Percentiles rank a stretch among this genome's conserved stretches.
Conservation (phyloP, 2,329 filamentous ascomycete genomes). For the Chaetomiaceae sp. region DNA sequence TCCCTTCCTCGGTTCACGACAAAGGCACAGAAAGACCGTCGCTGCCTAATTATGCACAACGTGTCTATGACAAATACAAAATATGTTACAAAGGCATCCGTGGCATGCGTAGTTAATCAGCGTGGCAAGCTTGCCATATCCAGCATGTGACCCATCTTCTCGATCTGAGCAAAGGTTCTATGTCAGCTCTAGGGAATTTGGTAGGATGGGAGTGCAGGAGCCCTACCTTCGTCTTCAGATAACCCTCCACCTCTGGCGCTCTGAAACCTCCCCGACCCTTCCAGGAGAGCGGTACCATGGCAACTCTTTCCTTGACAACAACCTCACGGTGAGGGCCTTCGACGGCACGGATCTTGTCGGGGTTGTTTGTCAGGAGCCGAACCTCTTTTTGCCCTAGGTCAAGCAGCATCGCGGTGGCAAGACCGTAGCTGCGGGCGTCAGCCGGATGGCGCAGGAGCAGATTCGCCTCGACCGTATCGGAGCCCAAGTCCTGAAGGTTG, state of each 20-base stretch:
- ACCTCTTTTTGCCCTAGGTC: slow-evolving; percentile 80
- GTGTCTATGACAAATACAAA: slow-evolving; percentile 14
- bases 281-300: slow-evolving; percentile 96
- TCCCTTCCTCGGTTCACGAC: too few species aligned
- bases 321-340: slow-evolving; percentile 89
- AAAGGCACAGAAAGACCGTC: too few species aligned
- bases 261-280: slow-evolving; percentile 77
- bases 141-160: slow-evolving; percentile 82
- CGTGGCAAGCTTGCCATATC: slow-evolving; percentile 44
- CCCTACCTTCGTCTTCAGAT: slow-evolving; percentile 87
- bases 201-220: neutral
- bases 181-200: slow-evolving; percentile 7
- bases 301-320: slow-evolving; percentile 80
- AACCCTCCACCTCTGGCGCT: slow-evolving; percentile 86
- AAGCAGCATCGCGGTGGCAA: slow-evolving; percentile 91
- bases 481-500: slow-evolving; percentile 92
- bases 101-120: neutral
- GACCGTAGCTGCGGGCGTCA: slow-evolving; percentile 87
- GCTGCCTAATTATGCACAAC: slow-evolving; percentile 3
- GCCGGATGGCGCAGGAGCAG: slow-evolving; percentile 85
- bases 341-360: slow-evolving; percentile 91
- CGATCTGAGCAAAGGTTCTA: slow-evolving; percentile 53
- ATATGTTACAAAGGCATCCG: slow-evolving; percentile 1
- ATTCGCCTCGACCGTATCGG: slow-evolving; percentile 97
- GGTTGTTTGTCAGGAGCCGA: slow-evolving; percentile 88